Evolutionary conservation across 2,329 filamentous ascomycete genomes (phyloP), one percentile per base, ranked within the genome.

Genomic region (Aspergillus ochraceus): DNA sequence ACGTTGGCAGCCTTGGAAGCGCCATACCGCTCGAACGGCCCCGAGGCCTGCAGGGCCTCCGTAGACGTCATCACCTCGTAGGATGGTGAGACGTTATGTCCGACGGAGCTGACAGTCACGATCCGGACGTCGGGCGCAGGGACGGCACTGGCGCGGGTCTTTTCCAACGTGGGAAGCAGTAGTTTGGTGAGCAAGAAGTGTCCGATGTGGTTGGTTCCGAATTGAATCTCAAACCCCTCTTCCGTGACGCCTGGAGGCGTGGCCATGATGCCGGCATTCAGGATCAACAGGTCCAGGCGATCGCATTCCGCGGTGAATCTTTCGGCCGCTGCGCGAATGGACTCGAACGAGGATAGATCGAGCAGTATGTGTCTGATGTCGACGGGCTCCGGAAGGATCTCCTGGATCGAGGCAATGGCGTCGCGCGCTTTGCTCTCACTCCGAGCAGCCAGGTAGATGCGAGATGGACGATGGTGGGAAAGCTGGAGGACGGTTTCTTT

Each of bases 371-470:
- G 76, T 46, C 75, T 72, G 56, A 84, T 77, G 58, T 79, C 74
- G 22, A 73, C 68, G 9, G 64, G 71, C 49, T 61, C 71, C 53
- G 69, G 60, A 26, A 74, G 66, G 22, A 69, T 64, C 1, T 70
- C 55, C 60, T 79, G 68, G 60, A 80, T 75, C 2, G 75, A 71
- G 17, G 79, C 70, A 47, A 85, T 80, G 9, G 79, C 75, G 8
- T 78, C 74, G 20, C 75, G 79, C 11, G 79, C 79, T 50, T 79
- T 74, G 47, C 69, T 64, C 53, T 72, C 72, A 20, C 75, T 81
- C 50, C 84, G 80, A 2, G 82, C 83, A 14, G 79, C 82, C 59
- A 87, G 78, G 72, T 83, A 86, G 61, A 87, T 81, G 58, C 83
- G 79, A 0, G 74, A 72, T 1, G 84, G 83, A 8, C 75, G 69